Base-by-base conservation (phyloP, 2,329 filamentous ascomycete genomes). In the Fusarium newnesense region DNA sequence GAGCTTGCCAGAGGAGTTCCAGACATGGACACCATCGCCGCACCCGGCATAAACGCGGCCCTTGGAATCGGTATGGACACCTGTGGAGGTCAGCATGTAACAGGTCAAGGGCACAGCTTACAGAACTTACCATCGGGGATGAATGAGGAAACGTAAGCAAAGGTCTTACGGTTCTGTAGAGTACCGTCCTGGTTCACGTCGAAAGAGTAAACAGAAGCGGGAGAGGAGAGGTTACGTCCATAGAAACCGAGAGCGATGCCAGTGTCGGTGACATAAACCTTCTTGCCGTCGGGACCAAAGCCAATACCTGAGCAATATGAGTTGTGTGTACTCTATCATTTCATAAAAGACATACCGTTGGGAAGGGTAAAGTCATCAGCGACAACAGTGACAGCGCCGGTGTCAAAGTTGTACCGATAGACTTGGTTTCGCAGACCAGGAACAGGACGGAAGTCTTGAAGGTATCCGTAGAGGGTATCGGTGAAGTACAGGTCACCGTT, bases 401-500 rank as follows among this genome's bases (percentile, higher is more conserved):
- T 89, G 1, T 68, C 73, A 4, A 86, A 84, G 52, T 88, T 85
- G 58, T 87, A 87, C 9, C 88, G 84, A 76, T 91, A 91, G 2
- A 91, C 87, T 75, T 91, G 89, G 67, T 86, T 87, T 18, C 83
- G 87, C 24, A 91, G 77, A 7, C 85, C 85, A 1, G 89, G 88
- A 6, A 78, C 73, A 0, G 86, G 86, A 0, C 89, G 84, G 75
- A 91, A 91, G 37, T 87, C 84, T 74, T 91, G 89, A n/a, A 87
- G 81, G 64, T 84, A 87, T 4, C 88, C 90, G 74, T 91, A 92
- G 7, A 86, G 83, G 1, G 88, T 86, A 65, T 92, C 90, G 9
- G 89, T 91, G 75, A 92, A 91, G 83, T 90, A 92, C 19, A 92
- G 78, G 28, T 88, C 86, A 36, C 85, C 84, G 60, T 86, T 90